Evolutionary conservation across 2,329 filamentous ascomycete species (phyloP), one percentile per base, ranked within the genome.

Genomic region (Pseudopithomyces maydicus): DNA sequence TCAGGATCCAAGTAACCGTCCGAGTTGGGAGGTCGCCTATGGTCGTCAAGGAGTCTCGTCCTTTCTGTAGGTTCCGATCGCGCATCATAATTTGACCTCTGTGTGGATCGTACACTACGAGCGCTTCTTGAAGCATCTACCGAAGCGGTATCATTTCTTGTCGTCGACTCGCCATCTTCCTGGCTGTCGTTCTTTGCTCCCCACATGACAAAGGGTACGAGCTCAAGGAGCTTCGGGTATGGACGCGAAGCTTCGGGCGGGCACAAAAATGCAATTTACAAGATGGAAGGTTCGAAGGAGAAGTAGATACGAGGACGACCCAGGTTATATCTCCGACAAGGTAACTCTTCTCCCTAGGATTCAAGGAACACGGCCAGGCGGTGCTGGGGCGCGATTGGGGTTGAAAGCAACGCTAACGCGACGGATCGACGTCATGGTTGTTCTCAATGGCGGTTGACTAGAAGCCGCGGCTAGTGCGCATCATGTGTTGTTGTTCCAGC

Each of bases 1-100:
- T 92, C 89, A 12, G 90, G 90, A 67, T 89, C 90, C 53, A 93
- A 80, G 68, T 89, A 92, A 48, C 81, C 82, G 70, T 90, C 84
- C 42, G 86, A 78, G 55, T 87, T 84, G n/a, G 79, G 78, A 67
- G 88, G 89, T 36, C 74, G 71, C 23, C 69, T 74, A 51, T 68
- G 65, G 15, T 42, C 48, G 38, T 88, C 88, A 23, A 96, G 83
- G 64, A 96, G 81, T 29, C 90, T 84, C 38, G 85, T 86, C 59
- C 84, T 77, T 74, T 90, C 87, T 59, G 84, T 82, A 20, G 84
- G 79, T 55, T 87, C 81, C 41, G 86, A 81, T 46, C 71, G 67
- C 58, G 65, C 41, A 35, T 69, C 66, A 54, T 75, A 64, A 49
- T 68, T 71, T 56, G 66, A 67, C 52, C 71, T 67, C 0, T 69